Evolutionary conservation across 108 stramenopile genomes (phyloP).

Genomic region (Skeletonema grethae): DNA sequence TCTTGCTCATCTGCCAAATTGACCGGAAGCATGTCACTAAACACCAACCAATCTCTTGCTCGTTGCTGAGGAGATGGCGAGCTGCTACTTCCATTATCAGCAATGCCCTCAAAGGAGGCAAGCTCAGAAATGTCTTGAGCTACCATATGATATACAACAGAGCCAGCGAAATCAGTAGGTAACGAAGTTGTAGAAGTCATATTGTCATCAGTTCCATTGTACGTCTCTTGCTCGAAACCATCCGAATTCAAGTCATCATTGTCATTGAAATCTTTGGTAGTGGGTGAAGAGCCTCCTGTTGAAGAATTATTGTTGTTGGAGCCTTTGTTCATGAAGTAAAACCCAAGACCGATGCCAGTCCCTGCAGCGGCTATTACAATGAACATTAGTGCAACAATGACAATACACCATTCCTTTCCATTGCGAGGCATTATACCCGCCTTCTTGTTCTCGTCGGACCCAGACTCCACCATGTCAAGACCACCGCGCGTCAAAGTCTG

Average conservation of each 20-base stretch:
- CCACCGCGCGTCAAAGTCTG: background rate
- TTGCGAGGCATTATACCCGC: constrained; percentile 35
- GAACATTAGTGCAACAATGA: constrained; percentile 20
- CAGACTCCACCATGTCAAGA: background rate
- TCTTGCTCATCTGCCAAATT: constrained; percentile 25
- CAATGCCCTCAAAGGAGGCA: constrained; percentile 21
- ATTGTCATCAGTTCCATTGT: background rate
- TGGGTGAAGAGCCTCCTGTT: background rate
- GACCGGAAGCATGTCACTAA: constrained; percentile 15
- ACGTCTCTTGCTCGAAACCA: background rate
- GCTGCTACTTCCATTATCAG: background rate
- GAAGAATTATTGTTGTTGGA: background rate
- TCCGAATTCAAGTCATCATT: background rate
- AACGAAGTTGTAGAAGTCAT: background rate
- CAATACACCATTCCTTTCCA: constrained; percentile 36
- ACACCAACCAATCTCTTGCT: constrained; percentile 42
- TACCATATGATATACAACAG: constrained; percentile 37
- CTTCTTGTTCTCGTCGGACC: background rate
- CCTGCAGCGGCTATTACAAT: constrained; percentile 29
- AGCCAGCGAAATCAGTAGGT: constrained; percentile 19
- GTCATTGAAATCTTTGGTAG: background rate
- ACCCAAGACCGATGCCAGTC: constrained; percentile 35
- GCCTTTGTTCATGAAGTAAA: constrained; percentile 14
- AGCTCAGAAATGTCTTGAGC: constrained; percentile 28
- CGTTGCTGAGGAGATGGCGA: constrained; percentile 30